Conservation (phyloP, 148 eudicot species). For the Mesembryanthemum crystallinum region DNA sequence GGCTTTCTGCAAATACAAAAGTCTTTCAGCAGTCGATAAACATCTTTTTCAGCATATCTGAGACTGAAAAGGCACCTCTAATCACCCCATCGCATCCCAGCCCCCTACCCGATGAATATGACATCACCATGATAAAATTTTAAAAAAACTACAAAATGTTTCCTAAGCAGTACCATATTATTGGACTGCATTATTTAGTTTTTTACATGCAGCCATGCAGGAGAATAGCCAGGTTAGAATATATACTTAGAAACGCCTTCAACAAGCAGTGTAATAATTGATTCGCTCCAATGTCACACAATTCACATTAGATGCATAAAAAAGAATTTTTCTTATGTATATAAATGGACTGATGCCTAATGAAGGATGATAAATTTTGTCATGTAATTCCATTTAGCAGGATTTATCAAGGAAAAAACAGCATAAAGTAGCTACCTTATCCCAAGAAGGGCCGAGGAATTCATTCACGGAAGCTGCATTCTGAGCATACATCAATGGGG, state of each 20-base stretch:
- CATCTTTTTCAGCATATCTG: background rate
- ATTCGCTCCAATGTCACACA: background rate
- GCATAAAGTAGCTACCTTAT: slow-evolving; percentile 50
- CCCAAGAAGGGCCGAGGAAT: slow-evolving; percentile 87
- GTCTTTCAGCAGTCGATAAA: slow-evolving; percentile 12
- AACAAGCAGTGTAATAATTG: too few species aligned
- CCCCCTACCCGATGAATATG: background rate
- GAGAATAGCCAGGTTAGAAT: too few species aligned
- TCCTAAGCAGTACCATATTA: background rate
- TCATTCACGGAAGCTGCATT: slow-evolving; percentile 97
- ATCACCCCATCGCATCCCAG: background rate
- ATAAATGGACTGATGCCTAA: background rate
- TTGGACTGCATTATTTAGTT: too few species aligned
- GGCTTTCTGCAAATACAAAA: slow-evolving; percentile 46
- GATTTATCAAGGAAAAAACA: background rate
- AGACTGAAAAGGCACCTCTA: background rate
- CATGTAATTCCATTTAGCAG: background rate
- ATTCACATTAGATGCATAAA: background rate
- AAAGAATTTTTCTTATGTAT: background rate
- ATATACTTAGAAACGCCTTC: too few species aligned
- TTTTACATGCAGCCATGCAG: too few species aligned
- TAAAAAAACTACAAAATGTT: background rate
- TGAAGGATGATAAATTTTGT: background rate
- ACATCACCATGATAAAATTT: background rate
- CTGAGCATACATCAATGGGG: slow-evolving; percentile 99